These are phyloP conservation scores for Talaromyces stipitatus DNA, from an alignment of 495 filamentous ascomycete genomes.

Conservation along the genomic window DNA sequence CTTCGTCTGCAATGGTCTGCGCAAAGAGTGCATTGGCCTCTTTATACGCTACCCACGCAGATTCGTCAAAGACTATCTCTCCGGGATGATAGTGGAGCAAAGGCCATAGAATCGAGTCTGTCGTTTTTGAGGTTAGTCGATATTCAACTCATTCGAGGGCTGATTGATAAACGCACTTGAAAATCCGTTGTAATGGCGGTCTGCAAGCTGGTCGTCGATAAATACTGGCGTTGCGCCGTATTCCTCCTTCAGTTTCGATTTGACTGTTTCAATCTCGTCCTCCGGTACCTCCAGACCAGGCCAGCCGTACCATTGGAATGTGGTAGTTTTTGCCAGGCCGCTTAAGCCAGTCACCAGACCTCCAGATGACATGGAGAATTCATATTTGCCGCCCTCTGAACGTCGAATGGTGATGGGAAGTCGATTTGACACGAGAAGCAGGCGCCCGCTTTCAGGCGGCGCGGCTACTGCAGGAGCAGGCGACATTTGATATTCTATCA, in stretches of 20 bases:
- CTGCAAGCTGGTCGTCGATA: constrained; percentile 69
- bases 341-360: constrained; percentile 87
- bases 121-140: not conserved
- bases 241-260: constrained; percentile 60
- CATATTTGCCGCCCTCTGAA: constrained; percentile 72
- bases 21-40: constrained; percentile 89
- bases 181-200: constrained; percentile 81
- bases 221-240: constrained; percentile 71
- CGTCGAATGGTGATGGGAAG: constrained; percentile 93
- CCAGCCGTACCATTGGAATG: constrained; percentile 98
- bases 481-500: not conserved
- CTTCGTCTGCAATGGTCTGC: constrained; percentile 67
- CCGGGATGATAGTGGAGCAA: constrained; percentile 97
- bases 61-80: constrained; percentile 95
- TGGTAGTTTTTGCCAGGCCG: constrained; percentile 82
- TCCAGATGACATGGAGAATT: constrained; percentile 91
- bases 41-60: constrained; percentile 84
- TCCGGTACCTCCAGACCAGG: constrained; percentile 81
- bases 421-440: constrained; percentile 88
- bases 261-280: constrained; percentile 54
- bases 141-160: too few species aligned
- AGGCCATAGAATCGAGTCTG: constrained; percentile 95
- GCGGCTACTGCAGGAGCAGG: not conserved
- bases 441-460: constrained; percentile 13
- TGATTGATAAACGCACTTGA: constrained; percentile 60